A percentile compares a stretch with the other conserved stretches of the same genome.
These are phyloP conservation scores for Diaporthe humulicola DNA, from an alignment of 2,329 filamentous ascomycete genomes.

Conservation along the genomic window DNA sequence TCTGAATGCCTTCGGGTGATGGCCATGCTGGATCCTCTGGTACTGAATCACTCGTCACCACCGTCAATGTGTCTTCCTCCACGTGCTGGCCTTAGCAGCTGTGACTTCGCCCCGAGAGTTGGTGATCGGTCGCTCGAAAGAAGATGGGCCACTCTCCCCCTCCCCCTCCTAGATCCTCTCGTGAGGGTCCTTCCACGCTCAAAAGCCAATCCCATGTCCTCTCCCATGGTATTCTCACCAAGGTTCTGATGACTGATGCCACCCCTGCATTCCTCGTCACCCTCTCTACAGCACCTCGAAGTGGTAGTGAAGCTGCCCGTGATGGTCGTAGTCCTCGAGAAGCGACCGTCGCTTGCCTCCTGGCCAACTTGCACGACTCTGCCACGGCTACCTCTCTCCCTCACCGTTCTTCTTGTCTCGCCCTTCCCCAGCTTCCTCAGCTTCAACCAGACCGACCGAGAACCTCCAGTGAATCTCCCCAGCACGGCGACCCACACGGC, in stretches of 20 bases:
- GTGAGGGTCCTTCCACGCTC: slow-evolving; percentile 42
- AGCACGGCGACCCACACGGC: slow-evolving; percentile 74
- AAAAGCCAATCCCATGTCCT: slow-evolving; percentile 56
- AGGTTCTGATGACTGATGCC: slow-evolving; percentile 49
- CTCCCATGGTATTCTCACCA: slow-evolving; percentile 56
- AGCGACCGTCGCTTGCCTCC: background rate
- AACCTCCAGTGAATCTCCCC: slow-evolving; percentile 67
- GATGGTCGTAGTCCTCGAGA: slow-evolving; percentile 31
- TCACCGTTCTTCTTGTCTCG: slow-evolving; percentile 18
- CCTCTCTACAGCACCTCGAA: slow-evolving; percentile 9
- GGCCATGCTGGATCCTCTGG: background rate
- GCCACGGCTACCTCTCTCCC: background rate
- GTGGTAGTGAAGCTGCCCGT: background rate
- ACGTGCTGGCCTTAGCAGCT: background rate
- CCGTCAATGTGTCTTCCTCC: background rate
- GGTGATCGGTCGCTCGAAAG: background rate
- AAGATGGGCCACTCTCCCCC: background rate
- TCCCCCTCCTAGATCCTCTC: background rate
- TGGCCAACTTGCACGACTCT: background rate
- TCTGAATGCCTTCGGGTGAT: background rate
- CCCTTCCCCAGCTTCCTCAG: slow-evolving; percentile 58
- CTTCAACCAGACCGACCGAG: slow-evolving; percentile 56
- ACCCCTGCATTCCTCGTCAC: background rate
- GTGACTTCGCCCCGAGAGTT: background rate
- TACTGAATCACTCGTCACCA: background rate